Base-by-base conservation (phyloP, 2,329 filamentous ascomycete species). In the Albifimbria verrucaria region DNA sequence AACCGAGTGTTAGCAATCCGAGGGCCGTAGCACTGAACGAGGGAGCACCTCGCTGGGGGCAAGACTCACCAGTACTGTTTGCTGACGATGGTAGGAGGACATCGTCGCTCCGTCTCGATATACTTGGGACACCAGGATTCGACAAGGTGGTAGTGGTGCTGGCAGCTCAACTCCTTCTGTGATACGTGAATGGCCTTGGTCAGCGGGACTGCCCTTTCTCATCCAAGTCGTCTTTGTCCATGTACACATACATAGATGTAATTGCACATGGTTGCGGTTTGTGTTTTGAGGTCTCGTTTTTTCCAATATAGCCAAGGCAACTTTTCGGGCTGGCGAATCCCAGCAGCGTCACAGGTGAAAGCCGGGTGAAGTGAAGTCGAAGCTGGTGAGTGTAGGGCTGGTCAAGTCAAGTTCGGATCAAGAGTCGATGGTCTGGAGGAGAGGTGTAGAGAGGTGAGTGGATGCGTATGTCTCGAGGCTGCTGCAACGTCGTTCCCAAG, bases 161-260 rank as follows among this genome's bases (percentile, higher is more conserved):
- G 72, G 56, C 78, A 80, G 65, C 77, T 77, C 55, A 80, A 71
- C 55, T 80, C 75, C 54, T 78, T 77, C 77, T 79, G 56, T 21
- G 49, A 6, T 18, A 22, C 20, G 42, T 22, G 41, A 26, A 2
- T 17, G 9, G 49, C 52, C 62, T n/a, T 50, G 62, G 57, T 55
- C 51, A 58, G 49, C 26, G 48, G 39, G 12, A 25, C 43, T 50
- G 50, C 7, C 20, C 20, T 45, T 42, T 25, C 15, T 26, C 21
- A 18, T 21, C 41, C 25, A 43, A 46, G 50, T 32, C 25, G 36
- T 21, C 7, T 23, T 32, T 32, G 46, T 12, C 18, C 12, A 18
- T 7, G 43, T 23, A 48, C 22, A 64, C 71, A 55, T 65, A 76
- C 73, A 59, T 78, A 77, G 52, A 77, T 79, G 62, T 77, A 79